phyloP scores from a whole-genome alignment of 139 green algal species.

The Yamagishiella unicocca region DNA sequence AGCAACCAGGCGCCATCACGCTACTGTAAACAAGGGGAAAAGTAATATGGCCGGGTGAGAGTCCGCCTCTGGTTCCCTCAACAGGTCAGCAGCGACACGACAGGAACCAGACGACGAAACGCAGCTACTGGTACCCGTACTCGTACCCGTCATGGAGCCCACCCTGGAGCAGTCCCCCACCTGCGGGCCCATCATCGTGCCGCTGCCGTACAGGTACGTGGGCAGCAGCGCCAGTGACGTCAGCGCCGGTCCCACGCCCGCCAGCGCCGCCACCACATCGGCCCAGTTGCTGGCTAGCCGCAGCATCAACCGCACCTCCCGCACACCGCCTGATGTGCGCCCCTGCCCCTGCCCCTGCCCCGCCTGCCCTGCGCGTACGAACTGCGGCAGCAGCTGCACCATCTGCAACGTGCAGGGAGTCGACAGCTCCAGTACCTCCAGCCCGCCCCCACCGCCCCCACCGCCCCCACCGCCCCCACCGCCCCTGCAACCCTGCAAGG shows the following conservation, averaged over 20 bases:
- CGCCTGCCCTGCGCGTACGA: neutral
- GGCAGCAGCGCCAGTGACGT: slow-evolving; percentile 24
- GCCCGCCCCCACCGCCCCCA: neutral
- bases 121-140: neutral
- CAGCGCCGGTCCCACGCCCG: neutral
- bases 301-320: slow-evolving; percentile 35
- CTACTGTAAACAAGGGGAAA: too few species aligned
- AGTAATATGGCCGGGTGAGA: too few species aligned
- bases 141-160: neutral
- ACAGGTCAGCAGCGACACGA: too few species aligned
- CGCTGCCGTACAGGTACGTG: slow-evolving; percentile 41
- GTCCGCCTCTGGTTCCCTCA: too few species aligned
- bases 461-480: too few species aligned
- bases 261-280: slow-evolving; percentile 17
- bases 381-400: slow-evolving; percentile 27
- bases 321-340: neutral
- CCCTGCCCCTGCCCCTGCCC: neutral
- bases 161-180: slow-evolving; percentile 5
- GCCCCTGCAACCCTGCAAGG: too few species aligned
- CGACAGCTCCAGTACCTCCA: slow-evolving; percentile 24
- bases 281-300: slow-evolving; percentile 10
- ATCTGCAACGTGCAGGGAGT: slow-evolving; percentile 2
- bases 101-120: too few species aligned
- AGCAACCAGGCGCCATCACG: too few species aligned
- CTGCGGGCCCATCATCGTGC: slow-evolving; percentile 17